These are phyloP conservation scores for Eucalyptus urophylla DNA, from an alignment of 345 rosid genomes.

Conservation along the genomic window DNA sequence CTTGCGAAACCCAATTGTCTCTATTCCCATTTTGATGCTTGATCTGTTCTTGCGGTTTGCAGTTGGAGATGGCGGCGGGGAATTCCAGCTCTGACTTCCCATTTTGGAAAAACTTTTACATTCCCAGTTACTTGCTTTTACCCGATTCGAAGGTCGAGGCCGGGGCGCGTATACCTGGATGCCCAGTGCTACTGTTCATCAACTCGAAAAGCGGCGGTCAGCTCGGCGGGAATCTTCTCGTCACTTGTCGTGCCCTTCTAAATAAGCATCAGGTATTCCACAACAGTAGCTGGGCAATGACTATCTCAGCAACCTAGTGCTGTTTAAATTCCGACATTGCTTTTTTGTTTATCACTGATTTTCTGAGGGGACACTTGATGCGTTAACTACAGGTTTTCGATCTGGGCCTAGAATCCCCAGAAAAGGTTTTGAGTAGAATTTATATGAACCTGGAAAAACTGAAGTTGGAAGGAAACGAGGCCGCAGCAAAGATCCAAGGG, in stretches of 20 bases:
- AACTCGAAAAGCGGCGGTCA: slow-evolving; percentile 75
- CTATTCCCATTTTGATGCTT: background rate
- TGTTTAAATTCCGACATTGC: background rate
- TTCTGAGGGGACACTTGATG: background rate
- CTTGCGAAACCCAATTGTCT: background rate
- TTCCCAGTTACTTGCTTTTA: background rate
- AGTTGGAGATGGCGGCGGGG: background rate
- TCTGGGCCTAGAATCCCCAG: slow-evolving; percentile 40
- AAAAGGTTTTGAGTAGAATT: slow-evolving; percentile 27
- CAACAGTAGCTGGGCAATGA: background rate
- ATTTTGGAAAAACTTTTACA: background rate
- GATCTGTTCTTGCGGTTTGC: background rate
- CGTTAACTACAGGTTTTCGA: slow-evolving; percentile 33
- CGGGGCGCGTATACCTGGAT: background rate
- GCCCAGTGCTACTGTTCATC: slow-evolving; percentile 60
- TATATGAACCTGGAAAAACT: slow-evolving; percentile 24
- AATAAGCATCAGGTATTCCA: slow-evolving; percentile 38
- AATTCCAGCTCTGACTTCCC: background rate
- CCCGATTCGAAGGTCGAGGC: background rate
- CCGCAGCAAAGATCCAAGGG: slow-evolving; percentile 28
- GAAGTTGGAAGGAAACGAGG: slow-evolving; percentile 22
- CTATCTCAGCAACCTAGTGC: background rate
- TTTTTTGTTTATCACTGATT: background rate
- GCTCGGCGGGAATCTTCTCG: slow-evolving; percentile 45
- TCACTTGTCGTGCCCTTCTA: slow-evolving; percentile 38